Evolutionary conservation across 345 rosid genomes (phyloP).

Genomic region (Ceriops zippeliana): DNA sequence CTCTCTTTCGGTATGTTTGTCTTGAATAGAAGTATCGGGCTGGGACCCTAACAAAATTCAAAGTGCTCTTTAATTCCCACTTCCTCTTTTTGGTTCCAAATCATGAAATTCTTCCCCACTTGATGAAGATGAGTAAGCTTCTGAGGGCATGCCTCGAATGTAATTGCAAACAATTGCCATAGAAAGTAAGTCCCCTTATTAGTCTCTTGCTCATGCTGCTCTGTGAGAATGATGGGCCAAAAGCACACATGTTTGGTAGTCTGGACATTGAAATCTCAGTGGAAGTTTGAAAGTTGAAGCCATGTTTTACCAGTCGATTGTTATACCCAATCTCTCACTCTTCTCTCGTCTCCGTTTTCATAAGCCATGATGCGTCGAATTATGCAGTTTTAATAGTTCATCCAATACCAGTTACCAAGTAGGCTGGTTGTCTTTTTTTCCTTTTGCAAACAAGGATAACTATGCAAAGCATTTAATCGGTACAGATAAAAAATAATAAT

Average conservation of each 20-base stretch:
- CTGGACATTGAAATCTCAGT: neutral
- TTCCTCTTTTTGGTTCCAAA: neutral
- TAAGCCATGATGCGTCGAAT: no score
- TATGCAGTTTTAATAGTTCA: neutral
- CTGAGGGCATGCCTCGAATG: conserved; percentile 1
- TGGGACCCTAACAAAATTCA: neutral
- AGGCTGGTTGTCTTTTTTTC: neutral
- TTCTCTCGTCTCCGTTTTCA: no score
- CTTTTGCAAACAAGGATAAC: neutral
- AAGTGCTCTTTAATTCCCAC: neutral
- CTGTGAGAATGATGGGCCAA: neutral
- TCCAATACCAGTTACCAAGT: neutral
- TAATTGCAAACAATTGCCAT: neutral
- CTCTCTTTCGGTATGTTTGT: conserved; percentile 5
- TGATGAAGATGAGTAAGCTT: conserved; percentile 7
- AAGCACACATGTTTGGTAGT: neutral
- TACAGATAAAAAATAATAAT: no score
- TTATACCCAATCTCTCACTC: no score
- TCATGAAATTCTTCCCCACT: neutral
- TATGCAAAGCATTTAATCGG: neutral
- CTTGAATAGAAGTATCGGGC: neutral
- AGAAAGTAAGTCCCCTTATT: neutral
- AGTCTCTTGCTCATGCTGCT: neutral
- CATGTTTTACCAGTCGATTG: neutral
- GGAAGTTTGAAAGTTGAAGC: neutral